Percentiles rank a stretch among this genome's conserved stretches.
Evolutionary conservation across 305 asterid species (phyloP).

Genomic region (Ilex paraguariensis): DNA sequence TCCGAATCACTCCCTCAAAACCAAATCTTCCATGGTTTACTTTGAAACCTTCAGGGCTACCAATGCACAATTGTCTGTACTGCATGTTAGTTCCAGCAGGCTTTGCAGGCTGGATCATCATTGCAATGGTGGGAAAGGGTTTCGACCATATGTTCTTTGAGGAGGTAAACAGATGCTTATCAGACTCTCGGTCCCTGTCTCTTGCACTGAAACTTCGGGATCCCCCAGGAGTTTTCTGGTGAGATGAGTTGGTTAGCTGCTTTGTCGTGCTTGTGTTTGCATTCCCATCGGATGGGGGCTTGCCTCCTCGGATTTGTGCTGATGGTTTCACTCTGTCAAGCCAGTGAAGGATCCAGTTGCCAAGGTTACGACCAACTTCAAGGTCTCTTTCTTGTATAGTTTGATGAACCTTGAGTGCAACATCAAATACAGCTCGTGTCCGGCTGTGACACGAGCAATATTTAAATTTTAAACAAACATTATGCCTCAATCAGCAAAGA

Average conservation of each 20-base stretch:
- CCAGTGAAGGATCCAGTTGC: conserved; percentile 71
- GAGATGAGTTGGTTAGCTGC: conserved; percentile 29
- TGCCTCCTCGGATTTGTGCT: conserved; percentile 56
- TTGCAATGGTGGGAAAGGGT: conserved; percentile 41
- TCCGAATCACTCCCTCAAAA: conserved; percentile 41
- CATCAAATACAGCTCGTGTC: conserved; percentile 64
- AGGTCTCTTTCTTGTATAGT: conserved; percentile 69
- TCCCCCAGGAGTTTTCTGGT: conserved; percentile 17
- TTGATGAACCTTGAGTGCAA: conserved; percentile 64
- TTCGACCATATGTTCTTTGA: conserved; percentile 43
- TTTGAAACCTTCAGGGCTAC: conserved; percentile 26
- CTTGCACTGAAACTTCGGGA: conserved; percentile 23
- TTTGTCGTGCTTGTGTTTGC: conserved; percentile 23
- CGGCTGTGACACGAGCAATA: conserved; percentile 43
- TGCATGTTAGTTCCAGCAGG: conserved; percentile 50
- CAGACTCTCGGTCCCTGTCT: conserved; percentile 36
- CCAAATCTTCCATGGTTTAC: conserved; percentile 28
- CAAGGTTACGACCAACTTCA: conserved; percentile 76
- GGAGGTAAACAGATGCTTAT: conserved; percentile 50
- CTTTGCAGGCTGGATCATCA: conserved; percentile 43
- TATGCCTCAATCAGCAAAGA: no score
- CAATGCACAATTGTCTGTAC: conserved; percentile 43
- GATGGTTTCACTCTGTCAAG: conserved; percentile 77
- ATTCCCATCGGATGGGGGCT: conserved; percentile 22
- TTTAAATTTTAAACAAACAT: no score